Evolutionary conservation across 2,329 filamentous ascomycete species (phyloP), one percentile per base, ranked within the genome.

Genomic region (Furcasterigmium furcatum): DNA sequence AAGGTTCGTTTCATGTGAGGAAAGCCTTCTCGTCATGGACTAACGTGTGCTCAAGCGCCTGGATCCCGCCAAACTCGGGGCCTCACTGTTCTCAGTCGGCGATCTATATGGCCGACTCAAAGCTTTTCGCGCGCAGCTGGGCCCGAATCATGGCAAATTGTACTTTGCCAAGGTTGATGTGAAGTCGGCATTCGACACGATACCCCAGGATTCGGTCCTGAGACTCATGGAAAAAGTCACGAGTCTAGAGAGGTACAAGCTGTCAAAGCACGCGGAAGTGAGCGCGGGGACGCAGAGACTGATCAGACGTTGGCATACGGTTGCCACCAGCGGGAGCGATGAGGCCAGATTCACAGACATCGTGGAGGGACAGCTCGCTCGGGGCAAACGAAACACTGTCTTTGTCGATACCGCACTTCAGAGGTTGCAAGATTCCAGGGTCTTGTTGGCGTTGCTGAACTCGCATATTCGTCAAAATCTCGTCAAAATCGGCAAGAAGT

Each of bases 161-260:
- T 97, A 88, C 65, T 95, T 97, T 65, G 91, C 85, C 49, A 99
- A 99, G 62, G 74, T 95, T 12, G 94, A 99, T 59, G 91, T 99
- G 18, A 81, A 88, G 60, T 83, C 89, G 3, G 95, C 92, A 55
- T 99, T 96, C 61, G 94, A 99, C 64, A 96, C 88, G 0, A 96
- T 99, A 38, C 94, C 94, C 0, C 94, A 97, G 61, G 67, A 77
- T 21, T 80, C 82, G 1, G 72, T 97, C 16, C 59, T 96, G 27
- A 62, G 73, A 20, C 71, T 97, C 21, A 77, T 95, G 51, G 64
- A 52, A 47, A 83, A 59, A 43, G 81, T 78, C 52, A 80, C 64
- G 51, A 70, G 68, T 12, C 70, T 86, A 46, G 65, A 74, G 4
- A 68, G 71, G 19, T 99, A 99, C 59, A 75, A 77, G 8, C 76